phyloP scores from a whole-genome alignment of 805 yeast species.

The Lipomyces anomalus region DNA sequence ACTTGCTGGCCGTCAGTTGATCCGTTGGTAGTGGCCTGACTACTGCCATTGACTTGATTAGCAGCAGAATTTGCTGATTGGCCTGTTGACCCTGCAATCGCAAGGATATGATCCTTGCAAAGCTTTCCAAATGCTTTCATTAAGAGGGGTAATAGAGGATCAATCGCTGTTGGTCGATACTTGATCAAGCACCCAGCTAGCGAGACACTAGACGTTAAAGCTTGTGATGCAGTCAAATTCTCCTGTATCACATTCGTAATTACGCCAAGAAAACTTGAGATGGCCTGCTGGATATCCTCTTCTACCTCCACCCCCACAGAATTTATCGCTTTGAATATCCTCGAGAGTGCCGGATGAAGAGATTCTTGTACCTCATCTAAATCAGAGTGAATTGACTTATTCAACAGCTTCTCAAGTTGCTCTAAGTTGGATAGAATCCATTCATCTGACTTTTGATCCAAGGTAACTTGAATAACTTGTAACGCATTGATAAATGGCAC shows the following conservation, averaged over 20 bases:
- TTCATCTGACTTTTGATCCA: constrained; percentile 65
- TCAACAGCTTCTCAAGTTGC: constrained; percentile 66
- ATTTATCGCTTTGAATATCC: constrained; percentile 59
- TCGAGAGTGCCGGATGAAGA: constrained; percentile 65
- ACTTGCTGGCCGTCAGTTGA: neutral
- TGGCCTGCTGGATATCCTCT: constrained; percentile 56
- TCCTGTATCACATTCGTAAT: constrained; percentile 68
- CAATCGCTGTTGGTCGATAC: constrained; percentile 66
- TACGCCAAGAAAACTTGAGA: constrained; percentile 54
- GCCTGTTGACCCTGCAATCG: constrained; percentile 39
- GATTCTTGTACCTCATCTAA: constrained; percentile 84
- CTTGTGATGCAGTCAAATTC: constrained; percentile 63
- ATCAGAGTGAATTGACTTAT: constrained; percentile 73
- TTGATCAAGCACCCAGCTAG: constrained; percentile 66
- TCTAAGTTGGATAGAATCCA: constrained; percentile 75
- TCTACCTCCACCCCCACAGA: constrained; percentile 40
- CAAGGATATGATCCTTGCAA: constrained; percentile 76
- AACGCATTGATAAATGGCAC: constrained; percentile 81
- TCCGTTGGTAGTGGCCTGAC: constrained; percentile 6
- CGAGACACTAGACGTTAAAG: constrained; percentile 74
- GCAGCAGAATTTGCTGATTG: constrained; percentile 5
- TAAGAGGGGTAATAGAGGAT: constrained; percentile 64
- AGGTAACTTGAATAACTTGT: constrained; percentile 77
- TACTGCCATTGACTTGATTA: constrained; percentile 3
- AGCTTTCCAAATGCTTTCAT: constrained; percentile 86